Conservation (phyloP, 768 basidiomycete species). For the Hortiboletus campestris region DNA sequence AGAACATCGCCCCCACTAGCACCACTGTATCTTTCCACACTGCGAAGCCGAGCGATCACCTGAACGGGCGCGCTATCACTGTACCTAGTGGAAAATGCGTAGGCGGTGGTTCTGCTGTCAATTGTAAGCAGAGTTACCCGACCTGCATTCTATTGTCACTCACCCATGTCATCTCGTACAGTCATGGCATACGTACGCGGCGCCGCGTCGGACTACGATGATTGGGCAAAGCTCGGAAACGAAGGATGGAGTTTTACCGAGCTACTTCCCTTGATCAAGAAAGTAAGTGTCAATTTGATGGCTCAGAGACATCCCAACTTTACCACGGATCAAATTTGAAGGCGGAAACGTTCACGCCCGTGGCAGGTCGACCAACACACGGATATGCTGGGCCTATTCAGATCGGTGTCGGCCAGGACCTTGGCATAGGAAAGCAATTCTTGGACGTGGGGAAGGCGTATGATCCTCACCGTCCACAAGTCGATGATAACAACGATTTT, state of each 20-base stretch:
- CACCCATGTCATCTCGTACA: not conserved
- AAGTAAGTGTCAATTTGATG: slow-evolving; percentile 6
- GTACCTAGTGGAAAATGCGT: slow-evolving; percentile 5
- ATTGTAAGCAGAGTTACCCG: slow-evolving; percentile 10
- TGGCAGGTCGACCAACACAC: slow-evolving; percentile 20
- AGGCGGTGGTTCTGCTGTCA: slow-evolving; percentile 2
- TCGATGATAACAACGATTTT: too few relatives aligned
- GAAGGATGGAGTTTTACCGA: not conserved
- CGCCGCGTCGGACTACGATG: too few relatives aligned
- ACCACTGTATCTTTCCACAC: slow-evolving; percentile 15
- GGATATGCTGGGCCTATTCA: slow-evolving; percentile 32
- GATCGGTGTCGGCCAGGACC: slow-evolving; percentile 12
- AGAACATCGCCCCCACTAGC: slow-evolving; percentile 16
- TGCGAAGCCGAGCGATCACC: slow-evolving; percentile 8
- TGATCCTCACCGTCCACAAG: slow-evolving; percentile 30
- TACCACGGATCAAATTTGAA: not conserved
- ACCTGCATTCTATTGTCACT: not conserved
- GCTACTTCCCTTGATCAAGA: slow-evolving; percentile 25
- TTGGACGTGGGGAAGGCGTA: slow-evolving; percentile 44
- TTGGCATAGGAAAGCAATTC: slow-evolving; percentile 38
- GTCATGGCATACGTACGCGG: slow-evolving; percentile 16
- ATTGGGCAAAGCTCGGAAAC: too few relatives aligned
- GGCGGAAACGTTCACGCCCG: slow-evolving; percentile 32
- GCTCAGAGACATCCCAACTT: too few relatives aligned
- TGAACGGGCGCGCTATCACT: slow-evolving; percentile 15